Base-by-base conservation (phyloP, 1,284 basidiomycete genomes). In the Cutaneotrichosporon spelunceum region DNA sequence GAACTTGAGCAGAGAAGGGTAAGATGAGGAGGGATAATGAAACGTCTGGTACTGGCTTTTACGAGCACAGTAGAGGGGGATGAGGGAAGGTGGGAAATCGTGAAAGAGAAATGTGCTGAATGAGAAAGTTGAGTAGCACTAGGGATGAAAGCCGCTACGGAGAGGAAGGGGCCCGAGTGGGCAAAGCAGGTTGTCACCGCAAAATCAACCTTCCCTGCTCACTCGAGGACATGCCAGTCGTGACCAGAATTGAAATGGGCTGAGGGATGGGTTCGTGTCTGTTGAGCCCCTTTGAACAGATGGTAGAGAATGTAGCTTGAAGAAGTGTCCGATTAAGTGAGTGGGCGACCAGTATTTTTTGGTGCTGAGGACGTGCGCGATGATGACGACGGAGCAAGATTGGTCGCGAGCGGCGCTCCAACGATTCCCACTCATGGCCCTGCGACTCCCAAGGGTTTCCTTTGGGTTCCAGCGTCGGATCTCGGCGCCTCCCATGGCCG, bases 21-120 rank as follows among this genome's bases (percentile, higher is more conserved):
- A 16, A 24, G 16, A 19, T 24, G 48, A 47, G 39, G 50, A 52
- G 39, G n/a, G 13, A 24, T 39, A 34, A 39, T 21, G 14, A 11
- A 21, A 21, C 29, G 39, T n/a, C 16, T 42, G 16, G 19, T 6
- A 19, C 19, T 42, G 19, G 39, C 5, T 19, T n/a, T 4, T 42
- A 36, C 39, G 13, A 39, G 39, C 21, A 21, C 23, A 44, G 36
- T 14, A 19, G 29, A 24, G 21, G 45, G 47, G 50, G n/a, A 30
- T 36, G 19, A 27, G 24, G 44, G n/a, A 29, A 49, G 36, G 33
- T 21, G 23, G 36, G 33, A 60, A 8, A 39, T 39, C 2, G n/a
- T 33, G 55, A 57, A 52, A 16, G 59, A 36, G 33, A 26, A 36
- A 30, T 54, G 54, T 33, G 57, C 10, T 52, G 39, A 56, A 44